Conservation (phyloP, 163 green algal species). For the Chloroidium sp. region DNA sequence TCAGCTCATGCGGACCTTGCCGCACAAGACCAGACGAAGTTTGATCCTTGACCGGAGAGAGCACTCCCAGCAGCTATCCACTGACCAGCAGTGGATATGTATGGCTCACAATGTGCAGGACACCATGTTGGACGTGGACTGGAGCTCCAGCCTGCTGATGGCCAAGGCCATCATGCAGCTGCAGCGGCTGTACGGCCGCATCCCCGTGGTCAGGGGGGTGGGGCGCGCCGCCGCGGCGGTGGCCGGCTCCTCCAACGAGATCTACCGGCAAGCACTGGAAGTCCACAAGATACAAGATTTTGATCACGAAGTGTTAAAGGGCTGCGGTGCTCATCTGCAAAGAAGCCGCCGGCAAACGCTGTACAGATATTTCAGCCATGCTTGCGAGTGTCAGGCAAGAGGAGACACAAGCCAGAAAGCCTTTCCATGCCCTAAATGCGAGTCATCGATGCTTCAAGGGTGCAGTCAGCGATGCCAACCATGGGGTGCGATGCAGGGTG, state of each 20-base stretch:
- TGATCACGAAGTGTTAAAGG: too few species aligned
- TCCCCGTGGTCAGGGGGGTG: slow-evolving; percentile 62
- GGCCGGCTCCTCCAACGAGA: slow-evolving; percentile 61
- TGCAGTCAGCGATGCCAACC: not conserved
- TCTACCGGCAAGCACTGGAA: slow-evolving; percentile 45
- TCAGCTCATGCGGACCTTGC: too few species aligned
- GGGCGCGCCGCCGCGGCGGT: slow-evolving; percentile 57
- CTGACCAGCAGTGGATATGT: not conserved
- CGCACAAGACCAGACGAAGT: too few species aligned
- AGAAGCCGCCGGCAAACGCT: too few species aligned
- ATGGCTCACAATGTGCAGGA: slow-evolving; percentile 18
- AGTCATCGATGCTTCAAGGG: not conserved
- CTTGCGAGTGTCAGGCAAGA: not conserved
- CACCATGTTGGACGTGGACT: slow-evolving; percentile 58
- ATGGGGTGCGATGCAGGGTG: slow-evolving; percentile 36
- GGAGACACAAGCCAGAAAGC: not conserved
- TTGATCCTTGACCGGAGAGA: too few species aligned
- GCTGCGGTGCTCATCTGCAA: not conserved
- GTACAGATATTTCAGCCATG: not conserved
- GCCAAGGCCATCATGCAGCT: slow-evolving; percentile 60
- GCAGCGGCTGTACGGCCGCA: slow-evolving; percentile 54
- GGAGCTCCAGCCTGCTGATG: slow-evolving; percentile 48
- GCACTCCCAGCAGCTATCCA: not conserved
- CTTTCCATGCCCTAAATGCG: not conserved
- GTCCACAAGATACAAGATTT: too few species aligned